These are phyloP conservation scores for Colletotrichum filicis DNA, from an alignment of 2,329 filamentous ascomycete species.

Conservation along the genomic window DNA sequence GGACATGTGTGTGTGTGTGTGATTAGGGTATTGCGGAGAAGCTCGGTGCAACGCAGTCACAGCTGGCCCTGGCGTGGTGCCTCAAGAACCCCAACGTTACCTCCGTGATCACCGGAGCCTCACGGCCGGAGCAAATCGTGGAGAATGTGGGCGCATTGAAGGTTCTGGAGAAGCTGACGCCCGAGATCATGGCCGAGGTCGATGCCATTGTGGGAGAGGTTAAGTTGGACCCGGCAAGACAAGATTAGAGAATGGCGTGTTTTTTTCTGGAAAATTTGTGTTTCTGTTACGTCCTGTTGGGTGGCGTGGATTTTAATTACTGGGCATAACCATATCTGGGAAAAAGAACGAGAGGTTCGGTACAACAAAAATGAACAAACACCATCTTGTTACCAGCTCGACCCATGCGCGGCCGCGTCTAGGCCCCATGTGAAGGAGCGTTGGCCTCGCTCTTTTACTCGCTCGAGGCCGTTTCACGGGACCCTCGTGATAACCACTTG, in stretches of 20 bases:
- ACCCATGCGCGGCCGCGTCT: neutral
- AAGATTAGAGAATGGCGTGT: conserved; percentile 32
- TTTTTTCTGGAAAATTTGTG: neutral
- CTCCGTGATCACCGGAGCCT: conserved; percentile 64
- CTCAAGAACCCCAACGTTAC: conserved; percentile 65
- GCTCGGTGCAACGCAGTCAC: conserved; percentile 62
- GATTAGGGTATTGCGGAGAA: conserved; percentile 64
- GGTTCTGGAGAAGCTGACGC: conserved; percentile 59
- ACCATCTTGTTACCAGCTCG: conserved; percentile 1
- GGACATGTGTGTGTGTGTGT: neutral
- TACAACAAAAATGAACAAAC: neutral
- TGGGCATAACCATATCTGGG: conserved; percentile 7
- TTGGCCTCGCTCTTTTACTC: conserved; percentile 5
- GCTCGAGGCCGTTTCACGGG: conserved; percentile 13
- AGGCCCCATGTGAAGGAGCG: neutral
- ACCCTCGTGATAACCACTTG: neutral
- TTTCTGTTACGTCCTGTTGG: neutral
- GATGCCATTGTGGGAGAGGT: conserved; percentile 49
- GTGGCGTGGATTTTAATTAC: conserved; percentile 1
- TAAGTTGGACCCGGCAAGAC: conserved; percentile 36
- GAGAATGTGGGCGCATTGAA: conserved; percentile 61
- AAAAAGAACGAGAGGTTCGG: neutral
- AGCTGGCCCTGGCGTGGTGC: conserved; percentile 64
- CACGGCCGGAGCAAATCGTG: conserved; percentile 60
- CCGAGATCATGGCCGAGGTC: conserved; percentile 62